phyloP scores from a whole-genome alignment of 306 rosid species.

The Calophaca sinica region DNA sequence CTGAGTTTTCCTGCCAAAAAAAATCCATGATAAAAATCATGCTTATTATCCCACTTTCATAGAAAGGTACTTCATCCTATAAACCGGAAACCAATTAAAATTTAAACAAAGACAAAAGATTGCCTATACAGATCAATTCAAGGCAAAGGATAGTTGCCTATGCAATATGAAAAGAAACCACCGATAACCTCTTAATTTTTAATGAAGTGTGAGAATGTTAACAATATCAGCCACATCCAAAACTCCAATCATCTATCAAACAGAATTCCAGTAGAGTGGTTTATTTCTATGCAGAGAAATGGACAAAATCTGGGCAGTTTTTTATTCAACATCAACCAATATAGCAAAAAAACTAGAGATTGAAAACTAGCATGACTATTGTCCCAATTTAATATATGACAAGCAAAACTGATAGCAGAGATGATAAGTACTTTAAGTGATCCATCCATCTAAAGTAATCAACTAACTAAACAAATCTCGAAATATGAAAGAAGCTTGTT shows the following conservation, averaged over 20 bases:
- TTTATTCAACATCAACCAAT: slow-evolving; percentile 20
- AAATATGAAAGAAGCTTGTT: not conserved
- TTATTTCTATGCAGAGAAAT: not conserved
- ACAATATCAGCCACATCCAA: slow-evolving; percentile 20
- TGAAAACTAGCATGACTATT: slow-evolving; percentile 31
- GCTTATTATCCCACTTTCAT: slow-evolving; percentile 7
- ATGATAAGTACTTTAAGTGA: not conserved
- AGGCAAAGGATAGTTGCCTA: not conserved
- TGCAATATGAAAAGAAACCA: slow-evolving; percentile 38
- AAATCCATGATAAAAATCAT: slow-evolving; percentile 10
- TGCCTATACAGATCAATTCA: not conserved
- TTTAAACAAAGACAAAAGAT: not conserved
- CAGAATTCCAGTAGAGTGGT: slow-evolving; percentile 9
- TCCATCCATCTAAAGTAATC: slow-evolving; percentile 12
- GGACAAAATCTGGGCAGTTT: not conserved
- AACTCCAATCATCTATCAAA: slow-evolving; percentile 29
- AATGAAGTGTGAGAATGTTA: slow-evolving; percentile 2
- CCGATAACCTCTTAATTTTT: slow-evolving; percentile 11
- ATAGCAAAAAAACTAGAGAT: not conserved
- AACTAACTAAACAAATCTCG: slow-evolving; percentile 21
- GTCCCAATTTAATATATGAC: not conserved
- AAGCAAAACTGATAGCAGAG: not conserved
- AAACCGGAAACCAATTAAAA: slow-evolving; percentile 26
- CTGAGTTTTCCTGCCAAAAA: slow-evolving; percentile 60
- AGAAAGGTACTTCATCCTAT: not conserved